A percentile compares a stretch with the other conserved stretches of the same genome.
These are phyloP conservation scores for Polyporus arcularius DNA, from an alignment of 768 basidiomycete species.

Conservation along the genomic window DNA sequence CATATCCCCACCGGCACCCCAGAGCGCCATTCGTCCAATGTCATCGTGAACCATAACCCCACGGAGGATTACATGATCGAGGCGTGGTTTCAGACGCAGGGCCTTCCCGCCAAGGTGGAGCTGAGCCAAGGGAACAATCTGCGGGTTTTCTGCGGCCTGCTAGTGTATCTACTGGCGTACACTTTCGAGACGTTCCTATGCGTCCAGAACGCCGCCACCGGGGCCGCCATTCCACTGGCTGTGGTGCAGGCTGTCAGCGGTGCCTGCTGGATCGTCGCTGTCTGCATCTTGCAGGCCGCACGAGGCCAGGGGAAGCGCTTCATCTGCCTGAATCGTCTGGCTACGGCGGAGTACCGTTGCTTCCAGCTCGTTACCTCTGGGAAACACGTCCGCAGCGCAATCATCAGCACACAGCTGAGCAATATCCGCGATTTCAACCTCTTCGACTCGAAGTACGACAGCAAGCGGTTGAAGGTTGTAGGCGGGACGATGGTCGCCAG, in stretches of 20 bases:
- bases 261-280: neutral
- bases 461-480: neutral
- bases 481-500: constrained; percentile 4
- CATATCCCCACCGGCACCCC: constrained; percentile 7
- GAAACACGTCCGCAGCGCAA: constrained; percentile 7
- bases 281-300: neutral
- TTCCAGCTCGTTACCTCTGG: constrained; percentile 7
- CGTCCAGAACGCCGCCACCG: constrained; percentile 6
- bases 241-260: constrained; percentile 1
- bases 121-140: constrained; percentile 4
- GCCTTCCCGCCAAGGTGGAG: constrained; percentile 5
- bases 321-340: constrained; percentile 4
- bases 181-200: constrained; percentile 7
- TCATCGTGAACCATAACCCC: constrained; percentile 10
- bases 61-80: constrained; percentile 14
- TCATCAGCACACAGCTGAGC: constrained; percentile 9
- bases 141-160: constrained; percentile 1
- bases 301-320: constrained; percentile 2
- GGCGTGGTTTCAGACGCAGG: constrained; percentile 11
- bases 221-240: neutral
- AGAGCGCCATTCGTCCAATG: constrained; percentile 10
- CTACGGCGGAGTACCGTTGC: constrained; percentile 8
- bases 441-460: constrained; percentile 7
- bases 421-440: constrained; percentile 12
- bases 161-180: neutral